Evolutionary conservation across 192 early-diverging fungal species (phyloP).

Genomic region (Entrophospora sp.): DNA sequence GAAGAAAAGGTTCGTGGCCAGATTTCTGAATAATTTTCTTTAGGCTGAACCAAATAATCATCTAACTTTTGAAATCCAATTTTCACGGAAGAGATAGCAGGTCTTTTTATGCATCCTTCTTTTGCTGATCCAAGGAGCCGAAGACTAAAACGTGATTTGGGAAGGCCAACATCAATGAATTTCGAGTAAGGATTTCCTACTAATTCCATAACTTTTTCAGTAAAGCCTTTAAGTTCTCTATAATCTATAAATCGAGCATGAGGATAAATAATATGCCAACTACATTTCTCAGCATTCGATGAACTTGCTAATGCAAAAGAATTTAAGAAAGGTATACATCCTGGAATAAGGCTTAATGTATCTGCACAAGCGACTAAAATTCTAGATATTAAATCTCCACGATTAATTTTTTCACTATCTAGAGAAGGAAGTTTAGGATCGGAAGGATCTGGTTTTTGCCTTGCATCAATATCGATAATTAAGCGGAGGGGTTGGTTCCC

Average conservation of each 20-base stretch:
- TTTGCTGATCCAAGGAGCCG: conserved; percentile 8
- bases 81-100: conserved; percentile 7
- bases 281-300: conserved; percentile 9
- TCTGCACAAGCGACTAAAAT: conserved; percentile 9
- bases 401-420: conserved; percentile 5
- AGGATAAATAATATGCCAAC: conserved; percentile 9
- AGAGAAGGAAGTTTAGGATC: not conserved
- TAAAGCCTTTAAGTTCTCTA: conserved; percentile 1
- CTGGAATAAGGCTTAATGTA: not conserved
- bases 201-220: not conserved
- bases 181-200: conserved; percentile 1
- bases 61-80: not conserved
- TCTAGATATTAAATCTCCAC: conserved; percentile 7
- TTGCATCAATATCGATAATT: not conserved
- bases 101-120: too few species aligned
- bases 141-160: conserved; percentile 11
- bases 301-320: conserved; percentile 9
- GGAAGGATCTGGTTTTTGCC: not conserved
- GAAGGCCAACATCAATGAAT: conserved; percentile 8
- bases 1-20: conserved; percentile 9
- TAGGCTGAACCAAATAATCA: conserved; percentile 14
- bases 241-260: not conserved
- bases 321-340: not conserved
- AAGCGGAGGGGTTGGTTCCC: not conserved
- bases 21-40: conserved; percentile 3